A percentile compares a stretch with the other conserved stretches of the same genome.
Evolutionary conservation across 768 basidiomycete genomes (phyloP).

Genomic region (Sistotremastrum niveocremeum): DNA sequence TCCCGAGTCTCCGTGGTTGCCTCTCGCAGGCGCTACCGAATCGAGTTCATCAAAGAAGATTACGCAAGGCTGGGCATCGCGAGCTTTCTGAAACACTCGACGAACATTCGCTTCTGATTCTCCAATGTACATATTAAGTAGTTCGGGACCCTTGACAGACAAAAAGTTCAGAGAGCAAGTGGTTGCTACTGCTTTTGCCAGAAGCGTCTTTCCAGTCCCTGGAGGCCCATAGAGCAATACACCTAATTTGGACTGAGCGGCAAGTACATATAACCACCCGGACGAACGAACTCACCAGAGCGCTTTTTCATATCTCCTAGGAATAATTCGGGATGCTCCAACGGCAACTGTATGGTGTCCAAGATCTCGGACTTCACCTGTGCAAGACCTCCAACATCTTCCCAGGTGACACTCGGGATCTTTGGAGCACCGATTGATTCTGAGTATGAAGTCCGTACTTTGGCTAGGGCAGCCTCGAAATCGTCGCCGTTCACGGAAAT

Average conservation of each 20-base stretch:
- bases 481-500: slow-evolving; percentile 36
- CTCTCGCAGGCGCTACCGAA: slow-evolving; percentile 87
- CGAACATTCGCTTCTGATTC: slow-evolving; percentile 98
- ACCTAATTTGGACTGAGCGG: slow-evolving; percentile 29
- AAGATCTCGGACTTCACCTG: slow-evolving; percentile 84
- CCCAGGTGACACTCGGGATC: slow-evolving; percentile 92
- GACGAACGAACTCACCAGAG: slow-evolving; percentile 46
- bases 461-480: slow-evolving; percentile 56
- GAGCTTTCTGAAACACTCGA: slow-evolving; percentile 77
- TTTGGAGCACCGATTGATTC: slow-evolving; percentile 95
- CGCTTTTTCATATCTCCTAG: slow-evolving; percentile 87
- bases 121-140: slow-evolving; percentile 97
- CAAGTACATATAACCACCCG: neutral
- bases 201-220: slow-evolving; percentile 88
- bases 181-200: slow-evolving; percentile 94
- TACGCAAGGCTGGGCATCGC: slow-evolving; percentile 87
- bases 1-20: slow-evolving; percentile 90
- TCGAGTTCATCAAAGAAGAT: slow-evolving; percentile 97
- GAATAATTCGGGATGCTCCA: slow-evolving; percentile 85
- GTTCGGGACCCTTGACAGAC: slow-evolving; percentile 92
- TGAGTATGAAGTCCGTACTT: slow-evolving; percentile 66
- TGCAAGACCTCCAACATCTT: slow-evolving; percentile 89
- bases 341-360: slow-evolving; percentile 87
- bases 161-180: slow-evolving; percentile 93
- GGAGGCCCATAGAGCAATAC: slow-evolving; percentile 90